Base-by-base conservation (phyloP, 805 yeast genomes). In the Metschnikowia kunwiensis region DNA sequence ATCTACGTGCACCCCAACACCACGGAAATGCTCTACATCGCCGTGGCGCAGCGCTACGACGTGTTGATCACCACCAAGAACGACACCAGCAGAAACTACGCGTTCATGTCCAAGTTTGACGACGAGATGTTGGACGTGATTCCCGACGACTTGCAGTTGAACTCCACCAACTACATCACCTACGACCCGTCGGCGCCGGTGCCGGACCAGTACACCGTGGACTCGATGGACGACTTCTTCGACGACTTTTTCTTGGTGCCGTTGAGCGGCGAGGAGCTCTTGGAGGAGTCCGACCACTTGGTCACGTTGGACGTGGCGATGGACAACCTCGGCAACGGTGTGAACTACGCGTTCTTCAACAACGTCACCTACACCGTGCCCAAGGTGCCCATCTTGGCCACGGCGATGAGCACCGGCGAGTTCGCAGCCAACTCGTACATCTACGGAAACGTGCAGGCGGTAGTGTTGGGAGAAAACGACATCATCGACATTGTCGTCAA, bases 341-440 rank as follows among this genome's bases (percentile, higher is more conserved):
- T 82, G 45, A 88, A 88, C 69, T 93, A 93, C 58, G 97, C 97
- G n/a, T 84, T 91, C 68, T 87, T 91, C 82, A 89, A 91, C 72
- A 82, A 86, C 58, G 70, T 85, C 55, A 75, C 95, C 16, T 93
- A 77, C 63, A 68, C 75, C 23, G 59, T 75, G 24, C 96, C 97
- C 46, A 82, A 78, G 63, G 95, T 91, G 11, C 98, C 98, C 32
- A 68, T 89, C 5, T 67, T 93, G 43, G 74, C 78, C 62, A 78
- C 96, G 3, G 96, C 76, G n/a, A 57, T 87, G 52, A 68, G 82
- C 29, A 74, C 95, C 23, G 86, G 86, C 31, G 74, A 80, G 2
- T 56, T 65, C 35, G 77, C 82, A 18, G 62, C 72, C 24, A 68
- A 78, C 51, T 65, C 72, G 11, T 40, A 50, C 15, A 68, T 83